Evolutionary conservation across 108 stramenopile genomes (phyloP), one percentile per base, ranked within the genome.

Genomic region (Pseudonitzschia multiseries): DNA sequence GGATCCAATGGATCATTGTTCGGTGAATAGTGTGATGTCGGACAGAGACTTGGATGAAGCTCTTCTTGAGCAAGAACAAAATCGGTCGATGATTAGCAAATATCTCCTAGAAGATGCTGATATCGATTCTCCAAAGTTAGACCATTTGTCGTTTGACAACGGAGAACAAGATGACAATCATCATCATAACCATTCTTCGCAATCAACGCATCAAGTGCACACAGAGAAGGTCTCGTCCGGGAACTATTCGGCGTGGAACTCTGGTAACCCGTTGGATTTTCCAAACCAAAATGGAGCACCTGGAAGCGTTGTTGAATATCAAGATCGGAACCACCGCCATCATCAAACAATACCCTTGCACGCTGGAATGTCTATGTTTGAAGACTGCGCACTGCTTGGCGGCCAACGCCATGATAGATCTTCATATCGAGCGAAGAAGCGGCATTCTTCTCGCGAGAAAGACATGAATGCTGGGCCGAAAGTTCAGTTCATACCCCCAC

Each of bases 331-430:
- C 14, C n/a, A 8, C 2, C 26, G 36, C 6, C 61, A 31, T 14
- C 29, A 62, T 31, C 18, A 62, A 62, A 62, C 61, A 28, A 48
- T 50, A 27, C 66, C 66, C 8, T 29, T 67, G n/a, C 66, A 67
- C 27, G 66, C 66, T 12, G 66, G 66, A 67, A 67, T 67, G 66
- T 48, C 46, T 50, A 67, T 67, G 66, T 67, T 67, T 50, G 46
- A 67, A 46, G 44, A 67, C 21, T 67, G 66, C 17, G 66, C 66
- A 14, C 66, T 67, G 20, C 66, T 67, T 67, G 66, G 46, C 3
- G 66, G 24, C 43, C 46, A 26, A 48, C 42, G 22, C 46, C 14
- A 48, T 48, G 44, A 28, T 29, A 50, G 10, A 24, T 50, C 66
- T 24, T 22, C 8, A 14, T 67, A 67, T 67, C 13, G 24, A 20